Evolutionary conservation across 1,284 basidiomycete genomes (phyloP).

Genomic region (Pseudozyma tsukubaensis): DNA sequence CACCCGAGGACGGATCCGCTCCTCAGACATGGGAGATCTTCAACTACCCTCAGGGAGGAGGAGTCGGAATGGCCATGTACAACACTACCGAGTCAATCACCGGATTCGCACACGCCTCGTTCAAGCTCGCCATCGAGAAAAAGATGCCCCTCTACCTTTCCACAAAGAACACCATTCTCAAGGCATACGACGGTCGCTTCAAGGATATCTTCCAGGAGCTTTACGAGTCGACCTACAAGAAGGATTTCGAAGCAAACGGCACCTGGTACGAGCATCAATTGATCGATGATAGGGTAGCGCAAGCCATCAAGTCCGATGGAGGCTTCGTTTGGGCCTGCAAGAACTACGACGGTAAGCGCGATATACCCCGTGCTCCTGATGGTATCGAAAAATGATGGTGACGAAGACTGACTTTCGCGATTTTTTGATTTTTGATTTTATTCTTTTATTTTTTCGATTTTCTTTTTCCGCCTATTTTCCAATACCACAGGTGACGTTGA

Average conservation of each 20-base stretch:
- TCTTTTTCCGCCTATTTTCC: not conserved
- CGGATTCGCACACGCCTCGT: conserved; percentile 95
- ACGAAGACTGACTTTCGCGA: not conserved
- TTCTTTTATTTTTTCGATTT: not conserved
- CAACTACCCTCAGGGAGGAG: conserved; percentile 63
- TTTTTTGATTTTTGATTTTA: not conserved
- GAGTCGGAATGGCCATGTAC: conserved; percentile 71
- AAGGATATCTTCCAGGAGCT: conserved; percentile 98
- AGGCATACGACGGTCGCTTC: conserved; percentile 84
- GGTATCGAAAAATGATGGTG: not conserved
- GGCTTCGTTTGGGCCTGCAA: conserved; percentile 91
- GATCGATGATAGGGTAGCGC: conserved; percentile 79
- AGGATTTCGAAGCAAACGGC: conserved; percentile 81
- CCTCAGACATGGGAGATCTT: conserved; percentile 60
- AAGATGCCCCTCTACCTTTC: conserved; percentile 80
- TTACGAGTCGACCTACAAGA: conserved; percentile 84
- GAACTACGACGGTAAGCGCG: conserved; percentile 60
- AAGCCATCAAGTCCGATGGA: conserved; percentile 93
- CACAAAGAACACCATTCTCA: conserved; percentile 69
- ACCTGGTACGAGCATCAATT: conserved; percentile 97
- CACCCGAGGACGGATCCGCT: conserved; percentile 55
- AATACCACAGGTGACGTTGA: conserved; percentile 39
- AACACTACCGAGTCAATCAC: conserved; percentile 77
- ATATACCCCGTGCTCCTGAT: not conserved
- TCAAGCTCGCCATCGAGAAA: conserved; percentile 98